Base-by-base conservation (phyloP, 306 rosid species). In the Delonix regia region DNA sequence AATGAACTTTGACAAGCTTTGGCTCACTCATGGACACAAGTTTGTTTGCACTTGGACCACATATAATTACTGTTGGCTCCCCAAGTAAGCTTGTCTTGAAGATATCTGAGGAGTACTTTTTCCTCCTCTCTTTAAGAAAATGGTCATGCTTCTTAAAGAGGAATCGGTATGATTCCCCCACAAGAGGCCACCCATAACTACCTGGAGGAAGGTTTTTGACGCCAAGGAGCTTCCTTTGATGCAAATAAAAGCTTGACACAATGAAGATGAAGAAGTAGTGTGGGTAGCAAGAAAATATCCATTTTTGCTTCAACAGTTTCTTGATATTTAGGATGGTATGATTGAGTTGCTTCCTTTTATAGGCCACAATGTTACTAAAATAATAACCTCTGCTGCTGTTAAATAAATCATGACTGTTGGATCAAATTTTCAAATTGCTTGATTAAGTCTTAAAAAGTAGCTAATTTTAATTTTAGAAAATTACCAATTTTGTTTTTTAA, bases 1-100 rank as follows among this genome's bases (percentile, higher is more conserved):
- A 81, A 78, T 80, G 81, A 41, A 73, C 71, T 3, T 88, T 85
- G 86, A 91, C 81, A 73, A 82, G 83, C 65, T 89, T 88, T 62
- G 85, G 84, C 10, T 91, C 96, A 56, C 81, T 91, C 19, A 81
- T 76, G 70, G 89, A 84, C 55, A 91, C 41, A 25, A 88, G 85
- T 27, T 91, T 91, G 85, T 87, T 89, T 18, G 87, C 93, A 9
- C 5, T 36, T 1, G 91, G 91, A 18, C 96, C 96, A 60, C 84
- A 85, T 6, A 91, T 73, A 14, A 91, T 87, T 7, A 79, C 89
- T 3, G 91, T 87, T 81, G 85, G 76, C 76, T 91, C 90, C 16
- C 93, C 96, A 2, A 89, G 86, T 28, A 91, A 64, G 7, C 74
- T 76, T 47, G 93, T 91, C 80, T 78, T 86, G 89, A 91, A 91